Evolutionary conservation across 164 flowering plant genomes (phyloP).

Genomic region (Liriodendron chinense): DNA sequence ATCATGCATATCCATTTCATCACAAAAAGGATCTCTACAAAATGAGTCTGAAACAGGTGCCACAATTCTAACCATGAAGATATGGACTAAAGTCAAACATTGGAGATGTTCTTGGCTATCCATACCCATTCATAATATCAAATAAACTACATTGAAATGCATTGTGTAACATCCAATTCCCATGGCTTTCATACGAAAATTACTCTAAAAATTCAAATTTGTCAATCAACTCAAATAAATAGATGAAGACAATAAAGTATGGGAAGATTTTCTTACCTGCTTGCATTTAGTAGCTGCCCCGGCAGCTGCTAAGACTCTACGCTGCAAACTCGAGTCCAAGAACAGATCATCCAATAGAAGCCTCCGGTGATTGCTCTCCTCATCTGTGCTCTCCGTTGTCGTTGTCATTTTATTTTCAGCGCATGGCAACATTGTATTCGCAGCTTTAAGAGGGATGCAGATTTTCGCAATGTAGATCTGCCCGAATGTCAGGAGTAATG

Average conservation of each 20-base stretch:
- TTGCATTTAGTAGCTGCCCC: conserved; percentile 25
- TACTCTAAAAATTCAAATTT: no score
- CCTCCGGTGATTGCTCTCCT: conserved; percentile 28
- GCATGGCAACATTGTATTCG: conserved; percentile 61
- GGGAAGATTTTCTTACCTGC: conserved; percentile 24
- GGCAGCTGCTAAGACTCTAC: conserved; percentile 39
- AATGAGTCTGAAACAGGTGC: no score
- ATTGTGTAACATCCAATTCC: neutral
- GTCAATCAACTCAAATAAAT: no score
- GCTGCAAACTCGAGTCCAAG: conserved; percentile 11
- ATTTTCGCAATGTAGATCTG: conserved; percentile 47
- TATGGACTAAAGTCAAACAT: neutral
- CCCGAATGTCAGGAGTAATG: conserved; percentile 51
- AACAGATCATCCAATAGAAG: conserved; percentile 41
- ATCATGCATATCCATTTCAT: no score
- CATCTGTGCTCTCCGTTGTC: neutral
- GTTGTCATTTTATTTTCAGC: conserved; percentile 25
- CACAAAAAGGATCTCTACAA: no score
- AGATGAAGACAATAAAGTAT: neutral
- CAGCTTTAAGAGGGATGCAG: conserved; percentile 42
- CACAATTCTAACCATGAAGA: neutral
- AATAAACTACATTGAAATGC: neutral
- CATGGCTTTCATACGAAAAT: neutral
- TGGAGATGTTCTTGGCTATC: neutral
- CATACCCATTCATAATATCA: neutral